phyloP scores from a whole-genome alignment of 768 basidiomycete species.

The Austroboletus festivus region DNA sequence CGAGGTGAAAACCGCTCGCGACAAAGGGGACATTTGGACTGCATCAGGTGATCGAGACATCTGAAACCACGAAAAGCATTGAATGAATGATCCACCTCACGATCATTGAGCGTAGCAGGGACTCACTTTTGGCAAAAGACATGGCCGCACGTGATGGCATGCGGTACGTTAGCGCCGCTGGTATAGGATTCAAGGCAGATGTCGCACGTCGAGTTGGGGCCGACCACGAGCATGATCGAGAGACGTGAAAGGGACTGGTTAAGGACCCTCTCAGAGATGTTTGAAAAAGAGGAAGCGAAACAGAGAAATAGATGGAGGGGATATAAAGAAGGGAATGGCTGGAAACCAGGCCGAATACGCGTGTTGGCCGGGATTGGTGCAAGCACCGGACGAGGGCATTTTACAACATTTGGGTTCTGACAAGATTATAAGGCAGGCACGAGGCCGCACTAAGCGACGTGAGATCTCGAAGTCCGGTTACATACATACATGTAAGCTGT shows the following conservation, averaged over 20 bases:
- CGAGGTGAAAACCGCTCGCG: conserved; percentile 47
- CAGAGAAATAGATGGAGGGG: neutral
- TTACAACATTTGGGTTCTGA: conserved; percentile 18
- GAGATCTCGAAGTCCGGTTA: conserved; percentile 27
- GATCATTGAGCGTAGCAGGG: conserved; percentile 21
- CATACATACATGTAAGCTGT: conserved; percentile 13
- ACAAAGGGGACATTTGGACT: conserved; percentile 61
- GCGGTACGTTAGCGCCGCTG: conserved; percentile 51
- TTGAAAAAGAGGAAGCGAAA: conserved; percentile 6
- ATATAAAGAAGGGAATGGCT: conserved; percentile 22
- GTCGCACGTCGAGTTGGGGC: conserved; percentile 67
- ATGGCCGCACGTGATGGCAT: conserved; percentile 69
- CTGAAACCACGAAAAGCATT: conserved; percentile 28
- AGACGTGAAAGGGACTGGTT: conserved; percentile 30
- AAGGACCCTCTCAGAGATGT: conserved; percentile 29
- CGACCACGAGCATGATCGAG: conserved; percentile 61
- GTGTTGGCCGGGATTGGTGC: conserved; percentile 27
- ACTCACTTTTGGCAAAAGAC: conserved; percentile 55
- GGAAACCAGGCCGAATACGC: conserved; percentile 28
- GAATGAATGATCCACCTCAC: too few relatives aligned
- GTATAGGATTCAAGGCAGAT: conserved; percentile 69
- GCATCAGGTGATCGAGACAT: conserved; percentile 51
- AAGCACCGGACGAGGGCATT: conserved; percentile 21
- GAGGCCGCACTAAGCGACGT: conserved; percentile 35
- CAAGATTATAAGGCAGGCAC: conserved; percentile 35